These are phyloP conservation scores for Parietichytrium sp. DNA, from an alignment of 108 stramenopile genomes.

Conservation along the genomic window DNA sequence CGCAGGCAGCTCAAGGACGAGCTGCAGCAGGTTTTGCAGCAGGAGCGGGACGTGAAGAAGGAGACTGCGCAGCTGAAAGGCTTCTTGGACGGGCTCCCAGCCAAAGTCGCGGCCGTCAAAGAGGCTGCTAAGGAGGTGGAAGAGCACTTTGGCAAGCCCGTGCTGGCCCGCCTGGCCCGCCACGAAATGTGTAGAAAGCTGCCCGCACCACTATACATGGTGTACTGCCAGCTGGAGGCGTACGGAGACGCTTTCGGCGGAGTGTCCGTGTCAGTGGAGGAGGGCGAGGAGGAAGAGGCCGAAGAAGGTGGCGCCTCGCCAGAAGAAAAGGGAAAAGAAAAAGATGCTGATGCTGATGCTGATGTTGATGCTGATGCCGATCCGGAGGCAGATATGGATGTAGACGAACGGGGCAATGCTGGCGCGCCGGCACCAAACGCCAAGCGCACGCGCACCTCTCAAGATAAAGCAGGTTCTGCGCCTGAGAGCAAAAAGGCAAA, in stretches of 20 bases:
- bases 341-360: background rate
- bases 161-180: background rate
- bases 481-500: background rate
- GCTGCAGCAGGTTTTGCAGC: background rate
- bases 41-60: background rate
- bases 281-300: background rate
- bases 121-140: conserved; percentile 5
- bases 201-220: conserved; percentile 6
- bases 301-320: background rate
- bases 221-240: conserved; percentile 36
- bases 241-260: conserved; percentile 18
- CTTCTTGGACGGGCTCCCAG: background rate
- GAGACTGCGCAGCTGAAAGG: background rate
- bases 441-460: background rate
- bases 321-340: background rate
- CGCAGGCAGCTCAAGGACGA: background rate
- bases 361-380: background rate
- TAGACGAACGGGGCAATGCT: background rate
- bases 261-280: background rate
- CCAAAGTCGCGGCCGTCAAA: background rate
- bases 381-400: background rate
- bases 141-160: conserved; percentile 9
- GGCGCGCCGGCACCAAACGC: background rate
- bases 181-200: conserved; percentile 31
- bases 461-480: too few relatives aligned